Conservation (phyloP, 2,329 filamentous ascomycete genomes). For the Zalaria obscura region DNA sequence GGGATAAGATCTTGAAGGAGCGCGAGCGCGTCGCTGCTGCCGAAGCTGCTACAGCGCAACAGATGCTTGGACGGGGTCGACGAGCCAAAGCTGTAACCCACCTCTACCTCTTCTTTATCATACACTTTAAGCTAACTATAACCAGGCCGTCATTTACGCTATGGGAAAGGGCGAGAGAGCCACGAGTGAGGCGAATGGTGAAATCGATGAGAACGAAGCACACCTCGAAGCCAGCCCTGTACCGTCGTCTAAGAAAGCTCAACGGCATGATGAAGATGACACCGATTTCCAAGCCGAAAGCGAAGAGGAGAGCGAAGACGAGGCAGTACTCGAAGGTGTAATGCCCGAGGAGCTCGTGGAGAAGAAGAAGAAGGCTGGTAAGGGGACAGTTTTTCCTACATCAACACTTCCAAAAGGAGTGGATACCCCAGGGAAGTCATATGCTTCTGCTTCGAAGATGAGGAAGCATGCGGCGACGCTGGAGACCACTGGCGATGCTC, state of each 20-base stretch:
- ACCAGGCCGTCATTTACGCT: constrained; percentile 32
- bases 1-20: constrained; percentile 80
- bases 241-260: constrained; percentile 10
- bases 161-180: constrained; percentile 12
- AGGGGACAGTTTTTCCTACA: constrained; percentile 2
- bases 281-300: constrained; percentile 35
- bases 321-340: constrained; percentile 6
- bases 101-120: constrained; percentile 5
- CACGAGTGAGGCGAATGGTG: constrained; percentile 10
- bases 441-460: constrained; percentile 11
- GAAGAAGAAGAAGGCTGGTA: constrained; percentile 4
- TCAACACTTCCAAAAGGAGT: neutral
- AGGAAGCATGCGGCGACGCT: constrained; percentile 6
- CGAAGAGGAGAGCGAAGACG: constrained; percentile 18
- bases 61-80: constrained; percentile 76
- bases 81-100: constrained; percentile 36
- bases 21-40: constrained; percentile 66
- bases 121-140: constrained; percentile 9
- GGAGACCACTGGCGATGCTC: no score
- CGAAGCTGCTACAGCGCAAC: constrained; percentile 51
- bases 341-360: constrained; percentile 3
- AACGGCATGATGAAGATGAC: constrained; percentile 26
- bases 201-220: constrained; percentile 4
- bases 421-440: neutral
- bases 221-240: neutral